Base-by-base conservation (phyloP, 768 basidiomycete species). In the Tephrocybe sp. region DNA sequence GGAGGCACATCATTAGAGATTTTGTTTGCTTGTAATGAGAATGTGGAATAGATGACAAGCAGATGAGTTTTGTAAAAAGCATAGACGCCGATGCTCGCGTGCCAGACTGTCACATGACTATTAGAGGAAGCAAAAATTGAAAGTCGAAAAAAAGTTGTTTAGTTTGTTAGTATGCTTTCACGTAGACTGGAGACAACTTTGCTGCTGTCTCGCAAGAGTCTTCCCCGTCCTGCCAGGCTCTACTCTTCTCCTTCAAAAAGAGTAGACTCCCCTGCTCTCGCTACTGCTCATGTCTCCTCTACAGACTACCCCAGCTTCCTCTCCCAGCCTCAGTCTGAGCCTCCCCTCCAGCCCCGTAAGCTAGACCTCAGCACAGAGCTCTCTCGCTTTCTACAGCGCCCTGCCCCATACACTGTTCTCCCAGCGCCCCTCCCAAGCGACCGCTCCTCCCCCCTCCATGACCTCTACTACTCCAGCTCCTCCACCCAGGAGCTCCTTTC, bases 141-240 rank as follows among this genome's bases (percentile, higher is more conserved):
- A n/a, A n/a, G n/a, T n/a, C n/a, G n/a, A n/a, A n/a, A n/a, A n/a
- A n/a, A n/a, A n/a, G n/a, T n/a, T n/a, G n/a, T n/a, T n/a, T n/a
- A n/a, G n/a, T n/a, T n/a, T n/a, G n/a, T n/a, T n/a, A n/a, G n/a
- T n/a, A 78, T 78, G 76, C 63, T 78, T 44, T 62, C 71, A 21
- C 55, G 76, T 59, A 64, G 64, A 58, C 63, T 74, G 0, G 72
- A 74, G 72, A 69, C 71, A 54, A 66, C 72, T 73, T 74, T 69
- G 59, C 51, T 82, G 77, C 78, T 77, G 70, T 86, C 86, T 62
- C 75, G 86, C 22, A 84, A 87, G 64, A 61, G 73, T 57, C 81
- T 88, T 49, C 84, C 83, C 19, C 79, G 86, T 41, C 84, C 86
- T 44, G 82, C 83, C 34, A 81, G 86, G 55, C 75, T 85, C 37